phyloP scores from a whole-genome alignment of 306 rosid genomes.

The Hippophae rhamnoides region DNA sequence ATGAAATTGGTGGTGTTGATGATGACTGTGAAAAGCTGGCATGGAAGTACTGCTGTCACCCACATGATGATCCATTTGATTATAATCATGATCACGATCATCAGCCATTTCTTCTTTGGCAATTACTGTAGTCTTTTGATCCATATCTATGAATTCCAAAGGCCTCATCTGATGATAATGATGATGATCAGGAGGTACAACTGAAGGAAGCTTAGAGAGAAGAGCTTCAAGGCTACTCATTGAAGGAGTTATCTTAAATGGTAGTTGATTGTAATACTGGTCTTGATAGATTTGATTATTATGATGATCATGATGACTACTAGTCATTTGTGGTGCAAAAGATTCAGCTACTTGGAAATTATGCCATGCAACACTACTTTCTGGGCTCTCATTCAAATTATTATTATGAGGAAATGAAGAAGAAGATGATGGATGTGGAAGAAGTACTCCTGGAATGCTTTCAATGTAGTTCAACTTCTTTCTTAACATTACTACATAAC shows the following conservation, averaged over 20 bases:
- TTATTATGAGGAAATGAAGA: constrained; percentile 40
- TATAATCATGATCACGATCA: constrained; percentile 4
- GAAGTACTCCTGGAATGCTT: constrained; percentile 91
- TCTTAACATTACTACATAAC: constrained; percentile 65
- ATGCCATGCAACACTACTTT: constrained; percentile 34
- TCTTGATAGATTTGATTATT: constrained; percentile 31
- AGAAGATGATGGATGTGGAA: constrained; percentile 90
- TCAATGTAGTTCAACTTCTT: constrained; percentile 89
- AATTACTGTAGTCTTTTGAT: constrained; percentile 14
- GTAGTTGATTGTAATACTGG: constrained; percentile 2
- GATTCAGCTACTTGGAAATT: constrained; percentile 26
- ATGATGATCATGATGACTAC: constrained; percentile 28
- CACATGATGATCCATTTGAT: constrained; percentile 22
- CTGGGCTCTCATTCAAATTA: constrained; percentile 14
- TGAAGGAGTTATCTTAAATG: constrained; percentile 30
- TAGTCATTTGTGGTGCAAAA: constrained; percentile 27
- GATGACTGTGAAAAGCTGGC: constrained; percentile 14
- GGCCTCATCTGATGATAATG: constrained; percentile 20
- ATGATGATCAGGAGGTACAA: constrained; percentile 20
- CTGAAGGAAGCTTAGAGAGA: constrained; percentile 44
- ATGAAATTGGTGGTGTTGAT: constrained; percentile 31
- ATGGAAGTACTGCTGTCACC: constrained; percentile 62
- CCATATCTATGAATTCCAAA: constrained; percentile 46
- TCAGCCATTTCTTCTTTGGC: constrained; percentile 53
- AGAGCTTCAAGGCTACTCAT: constrained; percentile 53